These are phyloP conservation scores for Mycena sanguinolenta DNA, from an alignment of 768 basidiomycete genomes.

Conservation along the genomic window DNA sequence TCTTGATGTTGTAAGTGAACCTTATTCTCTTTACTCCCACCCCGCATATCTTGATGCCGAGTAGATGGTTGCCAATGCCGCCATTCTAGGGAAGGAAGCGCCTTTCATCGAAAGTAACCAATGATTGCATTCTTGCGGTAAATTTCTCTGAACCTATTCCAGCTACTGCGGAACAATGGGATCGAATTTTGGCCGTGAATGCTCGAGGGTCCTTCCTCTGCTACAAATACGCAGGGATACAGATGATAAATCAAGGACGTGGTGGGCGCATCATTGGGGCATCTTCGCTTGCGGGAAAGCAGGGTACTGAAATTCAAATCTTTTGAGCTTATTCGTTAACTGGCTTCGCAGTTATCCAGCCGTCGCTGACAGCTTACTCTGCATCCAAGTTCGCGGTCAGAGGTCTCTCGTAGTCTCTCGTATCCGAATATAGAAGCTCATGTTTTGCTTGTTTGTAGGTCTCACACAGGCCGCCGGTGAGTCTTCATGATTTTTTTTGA, in stretches of 20 bases:
- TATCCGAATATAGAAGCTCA: too few relatives aligned
- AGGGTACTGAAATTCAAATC: too few relatives aligned
- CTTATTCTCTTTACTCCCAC: background rate
- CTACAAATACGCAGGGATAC: constrained; percentile 51
- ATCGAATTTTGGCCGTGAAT: constrained; percentile 44
- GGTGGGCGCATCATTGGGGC: constrained; percentile 57
- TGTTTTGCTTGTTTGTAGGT: too few relatives aligned
- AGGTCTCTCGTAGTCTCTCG: too few relatives aligned
- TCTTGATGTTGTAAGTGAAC: constrained; percentile 47
- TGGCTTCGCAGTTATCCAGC: too few relatives aligned
- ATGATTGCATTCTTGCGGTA: too few relatives aligned
- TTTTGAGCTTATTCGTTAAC: too few relatives aligned
- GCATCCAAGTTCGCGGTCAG: constrained; percentile 58
- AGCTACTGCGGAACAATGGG: constrained; percentile 43
- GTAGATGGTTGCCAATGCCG: constrained; percentile 51
- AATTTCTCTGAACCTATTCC: background rate
- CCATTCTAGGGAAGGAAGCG: constrained; percentile 20
- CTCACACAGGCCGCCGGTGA: constrained; percentile 54
- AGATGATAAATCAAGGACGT: constrained; percentile 56
- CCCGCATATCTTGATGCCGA: too few relatives aligned
- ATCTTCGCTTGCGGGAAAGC: constrained; percentile 52
- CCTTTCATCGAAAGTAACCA: too few relatives aligned
- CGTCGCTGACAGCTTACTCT: constrained; percentile 44
- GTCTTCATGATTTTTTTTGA: too few relatives aligned
- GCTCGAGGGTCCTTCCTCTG: constrained; percentile 49